Percentiles rank a stretch among this genome's conserved stretches.
Evolutionary conservation across 2,329 filamentous ascomycete genomes (phyloP).

Genomic region (Pseudocercospora vitis): DNA sequence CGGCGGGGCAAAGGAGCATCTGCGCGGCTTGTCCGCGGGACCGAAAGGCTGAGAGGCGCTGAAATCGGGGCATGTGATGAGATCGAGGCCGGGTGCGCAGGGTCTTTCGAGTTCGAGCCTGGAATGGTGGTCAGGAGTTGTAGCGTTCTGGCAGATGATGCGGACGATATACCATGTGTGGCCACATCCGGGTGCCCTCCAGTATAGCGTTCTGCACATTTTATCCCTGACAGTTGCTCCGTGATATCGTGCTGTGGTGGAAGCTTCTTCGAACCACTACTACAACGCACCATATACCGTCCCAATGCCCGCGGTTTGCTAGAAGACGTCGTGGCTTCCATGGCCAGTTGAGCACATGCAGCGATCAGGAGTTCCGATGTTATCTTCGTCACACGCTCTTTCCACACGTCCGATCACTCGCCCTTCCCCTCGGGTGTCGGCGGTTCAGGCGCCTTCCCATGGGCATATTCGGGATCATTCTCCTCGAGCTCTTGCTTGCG

Average conservation of each 20-base stretch:
- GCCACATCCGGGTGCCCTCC: constrained; percentile 47
- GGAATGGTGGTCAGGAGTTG: neutral
- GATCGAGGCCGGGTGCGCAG: constrained; percentile 44
- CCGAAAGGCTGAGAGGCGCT: constrained; percentile 28
- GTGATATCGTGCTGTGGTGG: neutral
- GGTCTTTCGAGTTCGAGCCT: constrained; percentile 47
- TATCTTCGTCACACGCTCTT: neutral
- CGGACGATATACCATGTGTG: constrained; percentile 45
- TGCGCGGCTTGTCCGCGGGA: constrained; percentile 28
- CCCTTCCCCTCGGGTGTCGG: constrained; percentile 13
- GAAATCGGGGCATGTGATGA: constrained; percentile 45
- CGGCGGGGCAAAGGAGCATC: constrained; percentile 23
- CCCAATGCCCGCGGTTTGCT: neutral
- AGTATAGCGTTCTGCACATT: constrained; percentile 52
- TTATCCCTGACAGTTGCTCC: neutral
- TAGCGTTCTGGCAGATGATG: neutral
- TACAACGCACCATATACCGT: too few relatives aligned
- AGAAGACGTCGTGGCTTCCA: neutral
- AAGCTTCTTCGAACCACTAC: neutral
- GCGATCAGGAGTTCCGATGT: neutral
- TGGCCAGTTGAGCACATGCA: neutral
- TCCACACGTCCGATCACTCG: neutral
- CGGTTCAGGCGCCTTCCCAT: constrained; percentile 22
- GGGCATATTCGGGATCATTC: constrained; percentile 41
- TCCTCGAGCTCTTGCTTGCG: constrained; percentile 53